Percentiles rank a stretch among this genome's conserved stretches.
These are phyloP conservation scores for Calendula officinalis DNA, from an alignment of 129 eudicot species.

Conservation along the genomic window DNA sequence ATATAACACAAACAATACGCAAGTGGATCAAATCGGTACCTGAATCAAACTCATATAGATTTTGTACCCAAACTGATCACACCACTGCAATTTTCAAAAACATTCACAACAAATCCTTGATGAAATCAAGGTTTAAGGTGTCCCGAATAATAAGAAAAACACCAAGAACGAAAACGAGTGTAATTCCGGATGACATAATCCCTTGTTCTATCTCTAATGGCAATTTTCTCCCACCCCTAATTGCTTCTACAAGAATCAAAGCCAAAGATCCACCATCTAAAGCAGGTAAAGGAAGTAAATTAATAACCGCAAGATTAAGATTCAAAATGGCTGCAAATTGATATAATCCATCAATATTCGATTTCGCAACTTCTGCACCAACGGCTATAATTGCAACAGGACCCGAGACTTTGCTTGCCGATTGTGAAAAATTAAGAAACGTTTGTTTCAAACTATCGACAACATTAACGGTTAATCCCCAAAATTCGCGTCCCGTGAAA, in stretches of 20 bases:
- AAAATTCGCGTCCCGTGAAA: conserved; percentile 73
- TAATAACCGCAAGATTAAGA: conserved; percentile 88
- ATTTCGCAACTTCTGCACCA: conserved; percentile 94
- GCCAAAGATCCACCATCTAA: conserved; percentile 92
- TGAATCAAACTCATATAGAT: neutral
- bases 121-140: conserved; percentile 80
- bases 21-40: conserved; percentile 19
- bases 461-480: conserved; percentile 72
- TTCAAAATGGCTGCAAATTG: conserved; percentile 90
- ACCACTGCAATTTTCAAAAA: too few relatives aligned
- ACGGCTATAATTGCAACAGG: conserved; percentile 94
- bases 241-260: conserved; percentile 39
- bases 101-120: conserved; percentile 66
- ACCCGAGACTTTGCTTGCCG: conserved; percentile 85
- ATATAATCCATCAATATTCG: conserved; percentile 68
- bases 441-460: conserved; percentile 83
- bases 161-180: conserved; percentile 67
- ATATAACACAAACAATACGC: conserved; percentile 33
- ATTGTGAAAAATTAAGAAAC: conserved; percentile 67
- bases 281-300: conserved; percentile 89
- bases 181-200: conserved; percentile 92
- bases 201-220: conserved; percentile 79
- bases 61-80: neutral
- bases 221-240: conserved; percentile 44
- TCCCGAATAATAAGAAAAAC: conserved; percentile 74